Percentiles rank a stretch among this genome's conserved stretches.
Conservation (phyloP, 371 early-diverging fungal species). For the Haplosporangium sp. region DNA sequence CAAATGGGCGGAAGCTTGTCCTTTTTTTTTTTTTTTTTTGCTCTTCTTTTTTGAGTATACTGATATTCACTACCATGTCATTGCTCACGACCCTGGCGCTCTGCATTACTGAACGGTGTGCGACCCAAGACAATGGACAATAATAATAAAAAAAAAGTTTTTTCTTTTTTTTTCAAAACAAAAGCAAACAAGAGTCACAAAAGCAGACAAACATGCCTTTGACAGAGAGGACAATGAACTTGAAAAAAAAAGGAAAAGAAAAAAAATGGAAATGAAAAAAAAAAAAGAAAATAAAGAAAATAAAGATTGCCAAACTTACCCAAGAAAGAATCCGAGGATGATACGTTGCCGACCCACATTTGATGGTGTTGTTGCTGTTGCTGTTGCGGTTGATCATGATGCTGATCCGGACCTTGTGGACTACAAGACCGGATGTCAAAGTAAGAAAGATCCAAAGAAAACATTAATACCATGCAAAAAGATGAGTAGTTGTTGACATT, state of each 20-base stretch:
- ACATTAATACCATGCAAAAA: background rate
- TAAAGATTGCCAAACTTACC: constrained; percentile 17
- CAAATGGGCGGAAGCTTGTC: no score
- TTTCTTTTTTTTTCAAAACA: constrained; percentile 1
- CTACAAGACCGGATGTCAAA: background rate
- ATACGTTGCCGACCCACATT: constrained; percentile 28
- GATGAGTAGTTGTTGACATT: background rate
- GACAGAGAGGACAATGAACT: background rate
- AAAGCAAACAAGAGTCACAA: background rate
- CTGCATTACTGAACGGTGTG: no score
- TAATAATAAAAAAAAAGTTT: background rate
- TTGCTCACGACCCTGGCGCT: no score
- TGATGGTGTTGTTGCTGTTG: constrained; percentile 31
- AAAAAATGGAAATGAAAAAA: background rate
- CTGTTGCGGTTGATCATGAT: constrained; percentile 18
- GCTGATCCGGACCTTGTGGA: background rate
- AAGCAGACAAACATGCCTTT: background rate
- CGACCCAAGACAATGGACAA: no score
- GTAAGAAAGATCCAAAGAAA: background rate
- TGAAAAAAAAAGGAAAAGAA: background rate
- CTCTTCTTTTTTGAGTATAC: no score
- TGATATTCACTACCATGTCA: no score
- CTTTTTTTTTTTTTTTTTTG: background rate
- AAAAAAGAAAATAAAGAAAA: background rate
- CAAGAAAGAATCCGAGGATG: constrained; percentile 21